phyloP scores from a whole-genome alignment of 345 rosid species.

The Dipteronia sinensis region DNA sequence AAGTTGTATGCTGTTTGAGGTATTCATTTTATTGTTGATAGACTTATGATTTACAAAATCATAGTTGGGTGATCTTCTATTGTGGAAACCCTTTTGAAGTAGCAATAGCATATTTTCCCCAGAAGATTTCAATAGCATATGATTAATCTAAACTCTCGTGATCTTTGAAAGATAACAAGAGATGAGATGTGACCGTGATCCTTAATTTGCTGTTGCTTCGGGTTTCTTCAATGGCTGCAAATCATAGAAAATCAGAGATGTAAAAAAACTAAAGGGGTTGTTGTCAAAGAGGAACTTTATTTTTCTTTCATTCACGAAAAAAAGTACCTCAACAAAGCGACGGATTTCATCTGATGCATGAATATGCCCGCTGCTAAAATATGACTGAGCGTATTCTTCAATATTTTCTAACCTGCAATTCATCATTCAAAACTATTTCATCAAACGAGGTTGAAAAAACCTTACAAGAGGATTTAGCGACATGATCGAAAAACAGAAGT shows the following conservation, averaged over 20 bases:
- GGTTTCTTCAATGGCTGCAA: slow-evolving; percentile 30
- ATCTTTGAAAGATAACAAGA: no score
- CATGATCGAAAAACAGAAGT: not conserved
- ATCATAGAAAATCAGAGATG: slow-evolving; percentile 12
- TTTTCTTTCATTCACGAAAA: slow-evolving; percentile 1
- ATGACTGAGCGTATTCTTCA: slow-evolving; percentile 76
- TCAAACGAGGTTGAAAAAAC: not conserved
- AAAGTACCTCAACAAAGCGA: slow-evolving; percentile 28
- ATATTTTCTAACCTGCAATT: slow-evolving; percentile 71
- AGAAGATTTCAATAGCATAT: no score
- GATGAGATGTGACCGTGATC: no score
- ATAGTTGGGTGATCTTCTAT: no score
- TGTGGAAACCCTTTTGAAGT: no score
- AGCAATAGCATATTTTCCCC: no score
- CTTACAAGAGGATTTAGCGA: not conserved
- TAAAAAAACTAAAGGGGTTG: not conserved
- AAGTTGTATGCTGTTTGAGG: no score
- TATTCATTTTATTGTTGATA: no score
- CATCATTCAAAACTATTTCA: not conserved
- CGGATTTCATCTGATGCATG: slow-evolving; percentile 58
- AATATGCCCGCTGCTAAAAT: slow-evolving; percentile 68
- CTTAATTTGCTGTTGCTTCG: slow-evolving; percentile 21
- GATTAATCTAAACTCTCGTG: no score
- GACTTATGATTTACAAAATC: no score
- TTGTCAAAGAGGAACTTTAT: not conserved